Conservation (phyloP, 768 basidiomycete species). For the Tulasnella sp. region DNA sequence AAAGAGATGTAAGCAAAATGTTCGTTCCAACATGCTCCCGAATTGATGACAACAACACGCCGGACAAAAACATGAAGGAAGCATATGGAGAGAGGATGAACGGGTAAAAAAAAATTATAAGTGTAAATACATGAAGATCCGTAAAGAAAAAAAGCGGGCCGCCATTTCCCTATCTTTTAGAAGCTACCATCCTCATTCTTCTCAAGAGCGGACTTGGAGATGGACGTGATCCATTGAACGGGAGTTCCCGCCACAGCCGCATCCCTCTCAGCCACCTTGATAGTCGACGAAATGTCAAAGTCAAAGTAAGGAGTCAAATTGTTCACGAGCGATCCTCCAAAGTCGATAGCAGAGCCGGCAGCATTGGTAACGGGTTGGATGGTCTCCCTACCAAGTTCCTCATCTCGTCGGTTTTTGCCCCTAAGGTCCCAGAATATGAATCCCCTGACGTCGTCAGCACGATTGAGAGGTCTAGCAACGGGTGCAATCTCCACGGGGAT, state of each 20-base stretch:
- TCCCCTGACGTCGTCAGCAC: slow-evolving; percentile 25
- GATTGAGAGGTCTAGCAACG: neutral
- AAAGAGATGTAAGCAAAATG: too few relatives aligned
- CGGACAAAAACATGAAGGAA: too few relatives aligned
- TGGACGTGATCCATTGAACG: neutral
- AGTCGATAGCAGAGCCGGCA: slow-evolving; percentile 37
- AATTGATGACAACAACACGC: too few relatives aligned
- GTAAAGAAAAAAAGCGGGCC: too few relatives aligned
- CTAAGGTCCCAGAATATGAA: slow-evolving; percentile 13
- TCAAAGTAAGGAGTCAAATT: slow-evolving; percentile 56
- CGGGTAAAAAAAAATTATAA: neutral
- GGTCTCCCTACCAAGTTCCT: slow-evolving; percentile 6
- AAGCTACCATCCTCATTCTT: too few relatives aligned
- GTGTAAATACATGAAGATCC: too few relatives aligned
- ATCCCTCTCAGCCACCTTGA: slow-evolving; percentile 52
- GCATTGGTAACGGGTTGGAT: slow-evolving; percentile 41
- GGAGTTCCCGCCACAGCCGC: neutral
- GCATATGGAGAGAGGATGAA: too few relatives aligned
- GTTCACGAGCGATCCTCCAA: slow-evolving; percentile 6
- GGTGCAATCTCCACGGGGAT: slow-evolving; percentile 22
- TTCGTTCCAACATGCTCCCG: neutral
- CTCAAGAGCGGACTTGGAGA: neutral
- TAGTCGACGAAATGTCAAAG: slow-evolving; percentile 67
- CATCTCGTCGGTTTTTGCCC: slow-evolving; percentile 17
- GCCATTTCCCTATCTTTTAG: too few relatives aligned